Evolutionary conservation across 805 yeast species (phyloP).

Genomic region (Yarrowia sp.): DNA sequence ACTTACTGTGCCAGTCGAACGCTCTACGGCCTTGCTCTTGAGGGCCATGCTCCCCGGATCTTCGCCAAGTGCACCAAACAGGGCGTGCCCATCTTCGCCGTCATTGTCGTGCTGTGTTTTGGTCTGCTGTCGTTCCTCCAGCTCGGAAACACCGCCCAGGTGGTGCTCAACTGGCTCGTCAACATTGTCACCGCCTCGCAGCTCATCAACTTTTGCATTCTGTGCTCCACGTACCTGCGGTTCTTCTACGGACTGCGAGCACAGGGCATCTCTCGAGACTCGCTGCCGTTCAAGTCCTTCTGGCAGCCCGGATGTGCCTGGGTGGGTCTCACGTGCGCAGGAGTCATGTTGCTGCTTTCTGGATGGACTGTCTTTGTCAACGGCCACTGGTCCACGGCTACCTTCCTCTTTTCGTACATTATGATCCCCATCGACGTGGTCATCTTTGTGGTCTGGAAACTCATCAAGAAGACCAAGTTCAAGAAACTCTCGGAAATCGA

Average conservation of each 20-base stretch:
- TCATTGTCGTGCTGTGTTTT: conserved; percentile 57
- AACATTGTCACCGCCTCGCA: conserved; percentile 67
- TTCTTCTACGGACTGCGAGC: conserved; percentile 66
- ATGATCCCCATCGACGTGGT: conserved; percentile 67
- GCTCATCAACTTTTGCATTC: conserved; percentile 64
- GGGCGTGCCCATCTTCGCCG: conserved; percentile 75
- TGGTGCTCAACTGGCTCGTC: conserved; percentile 74
- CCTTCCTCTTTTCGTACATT: conserved; percentile 73
- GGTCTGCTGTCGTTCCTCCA: conserved; percentile 72
- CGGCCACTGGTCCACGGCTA: conserved; percentile 66
- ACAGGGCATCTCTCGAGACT: conserved; percentile 58
- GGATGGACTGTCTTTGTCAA: conserved; percentile 77
- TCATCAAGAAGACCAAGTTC: conserved; percentile 58
- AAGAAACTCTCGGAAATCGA: conserved; percentile 59
- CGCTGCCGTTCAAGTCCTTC: conserved; percentile 61
- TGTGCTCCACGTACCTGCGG: conserved; percentile 64
- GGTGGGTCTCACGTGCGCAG: conserved; percentile 56
- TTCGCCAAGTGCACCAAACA: conserved; percentile 66
- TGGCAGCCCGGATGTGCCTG: conserved; percentile 66
- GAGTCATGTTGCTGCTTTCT: conserved; percentile 62
- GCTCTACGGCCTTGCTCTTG: conserved; percentile 70
- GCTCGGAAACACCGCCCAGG: conserved; percentile 62
- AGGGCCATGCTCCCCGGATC: conserved; percentile 74
- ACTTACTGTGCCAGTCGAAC: conserved; percentile 75
- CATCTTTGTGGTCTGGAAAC: conserved; percentile 61